Conservation (phyloP, 2,329 filamentous ascomycete species). For the Exophiala dermatitidis region DNA sequence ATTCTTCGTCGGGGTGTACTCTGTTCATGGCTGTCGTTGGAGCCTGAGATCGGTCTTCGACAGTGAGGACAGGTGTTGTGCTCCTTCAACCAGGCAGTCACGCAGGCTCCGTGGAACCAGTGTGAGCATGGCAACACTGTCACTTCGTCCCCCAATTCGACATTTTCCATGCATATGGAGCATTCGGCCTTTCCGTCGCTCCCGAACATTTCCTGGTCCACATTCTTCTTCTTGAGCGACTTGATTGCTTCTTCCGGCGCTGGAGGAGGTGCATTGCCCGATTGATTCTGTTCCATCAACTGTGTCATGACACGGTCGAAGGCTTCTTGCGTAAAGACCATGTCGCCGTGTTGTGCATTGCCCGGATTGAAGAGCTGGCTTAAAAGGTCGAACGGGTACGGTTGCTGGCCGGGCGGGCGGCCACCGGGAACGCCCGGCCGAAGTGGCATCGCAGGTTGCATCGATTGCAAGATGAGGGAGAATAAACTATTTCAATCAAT, state of each 20-base stretch:
- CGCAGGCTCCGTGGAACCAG: constrained; percentile 84
- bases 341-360: constrained; percentile 57
- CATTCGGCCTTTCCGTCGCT: constrained; percentile 67
- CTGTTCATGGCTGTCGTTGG: constrained; percentile 11
- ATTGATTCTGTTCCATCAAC: constrained; percentile 72
- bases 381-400: constrained; percentile 42
- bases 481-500: constrained; percentile 14
- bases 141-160: constrained; percentile 65
- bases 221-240: constrained; percentile 61
- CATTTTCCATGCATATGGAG: constrained; percentile 88
- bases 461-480: constrained; percentile 23
- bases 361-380: constrained; percentile 35
- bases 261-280: constrained; percentile 70
- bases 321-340: constrained; percentile 83
- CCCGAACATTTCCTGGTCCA: constrained; percentile 64
- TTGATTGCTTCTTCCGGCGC: constrained; percentile 69
- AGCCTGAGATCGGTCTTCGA: constrained; percentile 34
- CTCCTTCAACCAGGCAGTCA: constrained; percentile 74
- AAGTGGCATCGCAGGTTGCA: constrained; percentile 9
- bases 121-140: constrained; percentile 78
- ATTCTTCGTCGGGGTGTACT: constrained; percentile 6
- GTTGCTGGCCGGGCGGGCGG: constrained; percentile 9
- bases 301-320: constrained; percentile 80
- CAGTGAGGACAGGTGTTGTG: constrained; percentile 80
- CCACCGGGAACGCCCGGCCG: constrained; percentile 2